Conservation (phyloP, 129 eudicot genomes). For the Deinandra increscens region DNA sequence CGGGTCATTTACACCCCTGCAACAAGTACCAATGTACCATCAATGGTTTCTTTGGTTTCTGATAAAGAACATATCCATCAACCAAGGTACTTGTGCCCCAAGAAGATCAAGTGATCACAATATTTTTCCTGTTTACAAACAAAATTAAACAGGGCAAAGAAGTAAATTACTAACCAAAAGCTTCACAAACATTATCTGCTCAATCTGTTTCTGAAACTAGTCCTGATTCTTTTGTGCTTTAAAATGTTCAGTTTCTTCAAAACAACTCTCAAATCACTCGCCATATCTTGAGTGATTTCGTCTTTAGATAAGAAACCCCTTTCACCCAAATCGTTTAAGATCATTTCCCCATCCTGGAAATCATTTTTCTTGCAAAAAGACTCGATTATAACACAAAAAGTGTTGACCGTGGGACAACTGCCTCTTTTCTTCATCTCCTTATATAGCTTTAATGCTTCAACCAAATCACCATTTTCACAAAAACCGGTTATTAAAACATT, state of each 20-base stretch:
- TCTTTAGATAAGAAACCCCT: conserved; percentile 63
- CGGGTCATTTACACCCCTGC: too few species aligned
- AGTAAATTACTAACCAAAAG: conserved; percentile 16
- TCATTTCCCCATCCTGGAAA: conserved; percentile 45
- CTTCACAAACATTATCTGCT: background rate
- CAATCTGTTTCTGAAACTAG: conserved; percentile 14
- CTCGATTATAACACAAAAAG: conserved; percentile 47
- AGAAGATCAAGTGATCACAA: conserved; percentile 9
- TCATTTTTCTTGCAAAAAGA: conserved; percentile 40
- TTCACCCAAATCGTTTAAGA: conserved; percentile 53
- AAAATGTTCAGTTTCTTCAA: conserved; percentile 39
- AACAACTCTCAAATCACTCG: conserved; percentile 37
- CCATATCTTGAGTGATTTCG: conserved; percentile 34
- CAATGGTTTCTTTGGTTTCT: too few species aligned
- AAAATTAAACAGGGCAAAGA: background rate
- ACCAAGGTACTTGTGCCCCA: too few species aligned
- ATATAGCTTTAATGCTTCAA: conserved; percentile 54
- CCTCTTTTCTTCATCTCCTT: conserved; percentile 74
- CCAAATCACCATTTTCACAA: conserved; percentile 48
- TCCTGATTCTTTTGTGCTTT: conserved; percentile 41
- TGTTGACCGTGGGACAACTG: conserved; percentile 56
- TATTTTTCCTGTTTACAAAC: background rate
- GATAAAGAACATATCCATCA: too few species aligned
- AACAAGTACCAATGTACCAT: too few species aligned
- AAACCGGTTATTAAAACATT: conserved; percentile 74